phyloP scores from a whole-genome alignment of 225 moss, liverwort and hornwort species.

The Asterella californica region DNA sequence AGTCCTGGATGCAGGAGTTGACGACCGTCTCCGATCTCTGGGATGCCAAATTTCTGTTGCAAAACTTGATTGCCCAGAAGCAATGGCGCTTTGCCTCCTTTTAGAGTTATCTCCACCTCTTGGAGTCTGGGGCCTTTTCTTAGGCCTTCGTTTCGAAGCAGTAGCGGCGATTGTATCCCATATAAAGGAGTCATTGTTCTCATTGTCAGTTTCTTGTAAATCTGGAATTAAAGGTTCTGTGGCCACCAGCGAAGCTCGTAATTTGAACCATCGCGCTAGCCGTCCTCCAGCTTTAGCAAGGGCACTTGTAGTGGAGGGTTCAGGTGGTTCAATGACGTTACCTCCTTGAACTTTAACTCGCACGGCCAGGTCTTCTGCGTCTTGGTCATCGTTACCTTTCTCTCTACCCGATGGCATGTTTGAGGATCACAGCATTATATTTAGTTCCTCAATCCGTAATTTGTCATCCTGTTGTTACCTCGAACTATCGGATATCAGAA shows the following conservation, averaged over 20 bases:
- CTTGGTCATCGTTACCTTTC: not conserved
- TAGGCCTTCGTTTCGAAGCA: not conserved
- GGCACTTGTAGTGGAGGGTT: not conserved
- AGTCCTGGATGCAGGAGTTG: not conserved
- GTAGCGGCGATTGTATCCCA: not conserved
- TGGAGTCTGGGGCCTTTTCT: not conserved
- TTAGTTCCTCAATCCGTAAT: not conserved
- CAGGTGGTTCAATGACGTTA: not conserved
- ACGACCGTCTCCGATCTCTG: not conserved
- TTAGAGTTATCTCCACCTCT: not conserved
- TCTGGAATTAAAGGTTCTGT: not conserved
- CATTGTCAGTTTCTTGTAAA: not conserved
- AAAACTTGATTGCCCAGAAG: not conserved
- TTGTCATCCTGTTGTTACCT: not conserved
- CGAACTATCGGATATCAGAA: not conserved
- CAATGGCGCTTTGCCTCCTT: not conserved
- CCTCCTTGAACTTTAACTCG: not conserved
- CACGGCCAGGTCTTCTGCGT: no score
- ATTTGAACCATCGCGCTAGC: conserved; percentile 9
- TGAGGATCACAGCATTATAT: not conserved
- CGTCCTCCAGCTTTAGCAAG: conserved; percentile 7
- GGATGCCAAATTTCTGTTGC: not conserved
- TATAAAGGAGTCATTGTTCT: not conserved
- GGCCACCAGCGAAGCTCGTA: not conserved
- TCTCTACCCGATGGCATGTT: conserved; percentile 13